phyloP scores from a whole-genome alignment of 1,284 basidiomycete species.

The Schizopora paradoxa region DNA sequence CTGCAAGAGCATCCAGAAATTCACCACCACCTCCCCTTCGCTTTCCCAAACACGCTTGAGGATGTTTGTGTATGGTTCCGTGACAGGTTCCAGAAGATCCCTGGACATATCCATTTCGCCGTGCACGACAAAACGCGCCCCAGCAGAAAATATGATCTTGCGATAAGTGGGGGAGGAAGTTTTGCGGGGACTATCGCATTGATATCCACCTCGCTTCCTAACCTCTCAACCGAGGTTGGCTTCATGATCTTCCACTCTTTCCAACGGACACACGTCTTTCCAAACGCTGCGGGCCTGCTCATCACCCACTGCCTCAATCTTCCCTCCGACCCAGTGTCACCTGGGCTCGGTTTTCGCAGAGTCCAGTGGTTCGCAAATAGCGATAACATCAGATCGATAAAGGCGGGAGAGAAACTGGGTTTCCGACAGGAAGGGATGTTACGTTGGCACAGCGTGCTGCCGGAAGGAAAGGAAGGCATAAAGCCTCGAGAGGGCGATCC shows the following conservation, averaged over 20 bases:
- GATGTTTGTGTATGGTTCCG: conserved; percentile 15
- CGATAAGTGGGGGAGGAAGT: conserved; percentile 23
- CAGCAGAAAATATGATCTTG: conserved; percentile 5
- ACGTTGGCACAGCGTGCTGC: conserved; percentile 48
- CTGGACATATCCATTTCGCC: conserved; percentile 25
- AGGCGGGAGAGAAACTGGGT: conserved; percentile 52
- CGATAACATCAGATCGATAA: conserved; percentile 43
- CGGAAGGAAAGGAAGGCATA: conserved; percentile 29
- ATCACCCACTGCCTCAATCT: conserved; percentile 49
- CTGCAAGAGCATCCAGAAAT: conserved; percentile 16
- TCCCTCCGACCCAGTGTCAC: no score
- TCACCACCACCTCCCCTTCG: conserved; percentile 19
- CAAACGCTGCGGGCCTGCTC: conserved; percentile 55
- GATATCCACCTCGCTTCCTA: conserved; percentile 26
- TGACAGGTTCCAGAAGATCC: conserved; percentile 14
- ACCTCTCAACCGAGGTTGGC: conserved; percentile 37
- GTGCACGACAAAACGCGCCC: conserved; percentile 40
- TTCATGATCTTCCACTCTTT: conserved; percentile 42
- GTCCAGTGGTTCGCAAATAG: conserved; percentile 56
- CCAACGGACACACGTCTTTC: conserved; percentile 57
- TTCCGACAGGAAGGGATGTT: conserved; percentile 50
- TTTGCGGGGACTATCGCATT: conserved; percentile 42
- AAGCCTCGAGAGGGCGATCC: no score
- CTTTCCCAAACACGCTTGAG: conserved; percentile 9
- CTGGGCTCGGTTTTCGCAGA: conserved; percentile 56